These are phyloP conservation scores for Arthrobotrys megalospora DNA, from an alignment of 2,329 filamentous ascomycete species.

Conservation along the genomic window DNA sequence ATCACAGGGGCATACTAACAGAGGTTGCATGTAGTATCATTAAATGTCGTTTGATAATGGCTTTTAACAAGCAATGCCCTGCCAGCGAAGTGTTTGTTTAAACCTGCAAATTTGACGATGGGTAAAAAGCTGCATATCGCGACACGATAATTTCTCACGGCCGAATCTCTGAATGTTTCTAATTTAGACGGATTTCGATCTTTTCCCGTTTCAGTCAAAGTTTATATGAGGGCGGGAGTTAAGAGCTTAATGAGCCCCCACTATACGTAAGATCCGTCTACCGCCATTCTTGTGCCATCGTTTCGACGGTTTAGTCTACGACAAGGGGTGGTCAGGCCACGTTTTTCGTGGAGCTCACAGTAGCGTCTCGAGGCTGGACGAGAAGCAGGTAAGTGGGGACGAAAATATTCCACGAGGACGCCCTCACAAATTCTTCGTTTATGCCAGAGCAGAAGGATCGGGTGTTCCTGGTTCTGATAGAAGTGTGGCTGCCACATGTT, in stretches of 20 bases:
- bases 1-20: background rate
- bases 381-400: slow-evolving; percentile 24
- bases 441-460: slow-evolving; percentile 8
- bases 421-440: slow-evolving; percentile 10
- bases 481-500: slow-evolving; percentile 51
- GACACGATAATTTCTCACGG: slow-evolving; percentile 9
- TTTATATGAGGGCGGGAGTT: slow-evolving; percentile 21
- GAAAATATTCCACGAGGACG: slow-evolving; percentile 19
- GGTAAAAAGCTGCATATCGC: slow-evolving; percentile 6
- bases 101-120: slow-evolving; percentile 11
- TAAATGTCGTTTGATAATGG: slow-evolving; percentile 8
- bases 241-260: slow-evolving; percentile 25
- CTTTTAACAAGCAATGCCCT: slow-evolving; percentile 23
- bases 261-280: slow-evolving; percentile 33
- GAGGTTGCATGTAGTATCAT: slow-evolving; percentile 6
- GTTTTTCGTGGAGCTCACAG: slow-evolving; percentile 29
- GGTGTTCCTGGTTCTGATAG: slow-evolving; percentile 23
- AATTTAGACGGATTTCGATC: slow-evolving; percentile 26
- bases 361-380: slow-evolving; percentile 21
- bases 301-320: slow-evolving; percentile 24
- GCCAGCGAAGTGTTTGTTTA: slow-evolving; percentile 19
- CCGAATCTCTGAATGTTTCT: slow-evolving; percentile 31
- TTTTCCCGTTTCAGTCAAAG: slow-evolving; percentile 30
- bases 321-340: slow-evolving; percentile 26
- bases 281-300: slow-evolving; percentile 38